Conservation (phyloP, 768 basidiomycete genomes). For the Lentinula sp. region DNA sequence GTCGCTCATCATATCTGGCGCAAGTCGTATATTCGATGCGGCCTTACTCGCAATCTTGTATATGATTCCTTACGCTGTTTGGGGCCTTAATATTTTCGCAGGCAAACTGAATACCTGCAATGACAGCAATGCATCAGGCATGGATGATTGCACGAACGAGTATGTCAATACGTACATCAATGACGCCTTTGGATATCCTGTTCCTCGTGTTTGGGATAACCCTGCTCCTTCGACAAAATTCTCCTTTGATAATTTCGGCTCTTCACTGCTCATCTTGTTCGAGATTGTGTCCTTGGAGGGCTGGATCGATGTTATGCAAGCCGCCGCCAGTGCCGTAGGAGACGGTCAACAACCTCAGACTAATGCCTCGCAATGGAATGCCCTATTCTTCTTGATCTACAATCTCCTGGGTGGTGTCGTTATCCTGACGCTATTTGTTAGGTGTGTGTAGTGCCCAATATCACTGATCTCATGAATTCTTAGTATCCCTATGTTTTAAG, state of each 20-base stretch:
- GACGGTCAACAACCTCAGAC: constrained; percentile 59
- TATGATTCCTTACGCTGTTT: constrained; percentile 89
- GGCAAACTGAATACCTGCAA: constrained; percentile 85
- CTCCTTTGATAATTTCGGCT: constrained; percentile 83
- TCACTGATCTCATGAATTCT: constrained; percentile 7
- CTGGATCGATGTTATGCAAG: constrained; percentile 90
- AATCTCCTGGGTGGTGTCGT: constrained; percentile 88
- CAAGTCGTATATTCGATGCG: constrained; percentile 80
- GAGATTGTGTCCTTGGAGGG: constrained; percentile 96
- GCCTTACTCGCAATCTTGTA: constrained; percentile 85
- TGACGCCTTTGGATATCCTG: constrained; percentile 57
- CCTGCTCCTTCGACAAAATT: constrained; percentile 80
- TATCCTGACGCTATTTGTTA: constrained; percentile 86
- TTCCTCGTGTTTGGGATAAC: constrained; percentile 86
- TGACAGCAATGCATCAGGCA: constrained; percentile 49
- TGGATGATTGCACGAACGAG: constrained; percentile 68
- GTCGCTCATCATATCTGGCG: constrained; percentile 81
- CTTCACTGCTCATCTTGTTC: constrained; percentile 85
- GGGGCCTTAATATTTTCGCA: constrained; percentile 91
- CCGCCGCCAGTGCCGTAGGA: constrained; percentile 75
- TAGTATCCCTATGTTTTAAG: constrained; percentile 29
- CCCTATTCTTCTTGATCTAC: constrained; percentile 87
- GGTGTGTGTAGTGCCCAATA: constrained; percentile 38
- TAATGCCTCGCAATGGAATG: constrained; percentile 75
- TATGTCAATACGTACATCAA: constrained; percentile 60